Conservation (phyloP, 371 early-diverging fungal genomes). For the Syncephalastrum monosporum region DNA sequence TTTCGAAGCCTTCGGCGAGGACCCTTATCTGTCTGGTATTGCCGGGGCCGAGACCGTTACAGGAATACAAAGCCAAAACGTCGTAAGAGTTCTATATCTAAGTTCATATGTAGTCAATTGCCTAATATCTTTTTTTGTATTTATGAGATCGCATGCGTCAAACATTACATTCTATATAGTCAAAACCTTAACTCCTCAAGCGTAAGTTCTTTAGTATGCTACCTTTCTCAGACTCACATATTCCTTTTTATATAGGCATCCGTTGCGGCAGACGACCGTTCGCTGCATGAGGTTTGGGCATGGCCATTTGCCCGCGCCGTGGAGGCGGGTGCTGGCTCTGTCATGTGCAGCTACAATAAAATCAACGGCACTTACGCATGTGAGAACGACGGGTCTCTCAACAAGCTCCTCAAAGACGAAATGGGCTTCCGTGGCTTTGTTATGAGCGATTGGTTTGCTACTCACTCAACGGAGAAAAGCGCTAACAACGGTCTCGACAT, state of each 20-base stretch:
- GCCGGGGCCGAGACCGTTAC: slow-evolving; percentile 26
- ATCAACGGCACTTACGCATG: slow-evolving; percentile 51
- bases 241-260: slow-evolving; percentile 16
- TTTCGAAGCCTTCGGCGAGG: slow-evolving; percentile 64
- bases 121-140: too few species aligned
- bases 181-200: slow-evolving; percentile 35
- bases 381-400: slow-evolving; percentile 46
- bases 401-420: slow-evolving; percentile 44
- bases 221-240: background rate
- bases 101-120: background rate
- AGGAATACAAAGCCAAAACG: slow-evolving; percentile 41
- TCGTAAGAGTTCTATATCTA: slow-evolving; percentile 26
- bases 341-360: slow-evolving; percentile 63
- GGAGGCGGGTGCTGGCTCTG: slow-evolving; percentile 52
- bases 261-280: slow-evolving; percentile 46
- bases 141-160: slow-evolving; percentile 44
- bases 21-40: slow-evolving; percentile 55
- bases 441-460: slow-evolving; percentile 40
- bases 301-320: slow-evolving; percentile 53
- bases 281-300: slow-evolving; percentile 59
- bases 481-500: slow-evolving; percentile 21
- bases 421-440: slow-evolving; percentile 51
- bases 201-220: slow-evolving; percentile 5
- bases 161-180: slow-evolving; percentile 51
- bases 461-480: slow-evolving; percentile 24